Percentiles rank a stretch among this genome's conserved stretches.
These are phyloP conservation scores for Calocybe indica DNA, from an alignment of 768 basidiomycete genomes.

Conservation along the genomic window DNA sequence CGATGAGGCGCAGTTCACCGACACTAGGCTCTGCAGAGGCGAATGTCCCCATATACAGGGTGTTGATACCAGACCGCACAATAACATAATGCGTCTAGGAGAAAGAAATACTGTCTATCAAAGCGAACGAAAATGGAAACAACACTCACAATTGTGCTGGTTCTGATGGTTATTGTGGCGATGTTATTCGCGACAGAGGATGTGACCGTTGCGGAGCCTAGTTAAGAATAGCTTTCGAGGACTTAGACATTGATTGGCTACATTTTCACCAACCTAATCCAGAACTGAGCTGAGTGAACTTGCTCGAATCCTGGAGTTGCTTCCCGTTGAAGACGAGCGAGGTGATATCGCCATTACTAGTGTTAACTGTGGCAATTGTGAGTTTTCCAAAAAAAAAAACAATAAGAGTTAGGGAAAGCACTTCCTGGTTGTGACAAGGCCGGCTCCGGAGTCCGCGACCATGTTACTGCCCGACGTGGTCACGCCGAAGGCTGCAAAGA, in stretches of 20 bases:
- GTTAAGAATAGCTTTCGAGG: neutral
- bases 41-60: constrained; percentile 40
- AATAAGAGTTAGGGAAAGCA: constrained; percentile 1
- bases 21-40: constrained; percentile 40
- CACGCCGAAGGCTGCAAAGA: constrained; percentile 41
- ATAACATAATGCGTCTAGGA: constrained; percentile 41
- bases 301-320: constrained; percentile 37
- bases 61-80: constrained; percentile 35
- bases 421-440: constrained; percentile 37
- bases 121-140: neutral
- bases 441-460: constrained; percentile 38
- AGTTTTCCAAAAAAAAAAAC: neutral
- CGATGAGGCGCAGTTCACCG: constrained; percentile 43
- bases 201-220: constrained; percentile 35
- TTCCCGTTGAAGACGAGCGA: constrained; percentile 39
- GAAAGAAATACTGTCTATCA: neutral
- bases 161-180: constrained; percentile 34
- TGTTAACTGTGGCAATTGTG: constrained; percentile 24
- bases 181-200: constrained; percentile 34
- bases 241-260: neutral
- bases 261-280: constrained; percentile 28
- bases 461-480: constrained; percentile 34
- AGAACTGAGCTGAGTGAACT: constrained; percentile 42
- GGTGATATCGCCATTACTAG: constrained; percentile 38
- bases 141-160: constrained; percentile 34